Conservation (phyloP, 192 early-diverging fungal species). For the Rhizophlyctis rosea region DNA sequence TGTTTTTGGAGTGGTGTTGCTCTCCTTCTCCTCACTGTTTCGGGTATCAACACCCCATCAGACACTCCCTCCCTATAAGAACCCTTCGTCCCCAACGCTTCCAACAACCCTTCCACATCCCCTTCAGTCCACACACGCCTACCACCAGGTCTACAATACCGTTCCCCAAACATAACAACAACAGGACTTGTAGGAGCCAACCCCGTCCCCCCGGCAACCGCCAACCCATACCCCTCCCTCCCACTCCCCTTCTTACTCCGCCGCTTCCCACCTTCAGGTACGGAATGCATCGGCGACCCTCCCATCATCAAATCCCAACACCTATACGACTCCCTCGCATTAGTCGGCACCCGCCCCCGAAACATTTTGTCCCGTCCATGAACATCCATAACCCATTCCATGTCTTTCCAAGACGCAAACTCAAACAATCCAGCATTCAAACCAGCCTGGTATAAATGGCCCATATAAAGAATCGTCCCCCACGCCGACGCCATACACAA, state of each 20-base stretch:
- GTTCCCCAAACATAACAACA: slow-evolving; percentile 1
- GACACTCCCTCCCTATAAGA: neutral
- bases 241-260: neutral
- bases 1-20: neutral
- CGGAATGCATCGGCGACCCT: neutral
- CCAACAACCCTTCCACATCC: too few species aligned
- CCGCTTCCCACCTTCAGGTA: neutral
- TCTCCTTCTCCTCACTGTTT: neutral
- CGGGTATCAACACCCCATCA: slow-evolving; percentile 3
- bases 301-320: slow-evolving; percentile 6
- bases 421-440: neutral
- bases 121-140: too few species aligned
- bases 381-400: slow-evolving; percentile 12
- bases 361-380: slow-evolving; percentile 10
- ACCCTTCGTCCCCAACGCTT: too few species aligned
- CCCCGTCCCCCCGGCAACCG: neutral
- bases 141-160: neutral
- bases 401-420: slow-evolving; percentile 4
- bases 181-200: too few species aligned
- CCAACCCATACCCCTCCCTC: neutral
- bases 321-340: slow-evolving; percentile 5
- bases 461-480: slow-evolving; percentile 11
- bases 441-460: slow-evolving; percentile 16
- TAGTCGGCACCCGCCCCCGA: slow-evolving; percentile 7
- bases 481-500: slow-evolving; percentile 5